Conservation (phyloP, 768 basidiomycete genomes). For the Termitomyces titanicus region DNA sequence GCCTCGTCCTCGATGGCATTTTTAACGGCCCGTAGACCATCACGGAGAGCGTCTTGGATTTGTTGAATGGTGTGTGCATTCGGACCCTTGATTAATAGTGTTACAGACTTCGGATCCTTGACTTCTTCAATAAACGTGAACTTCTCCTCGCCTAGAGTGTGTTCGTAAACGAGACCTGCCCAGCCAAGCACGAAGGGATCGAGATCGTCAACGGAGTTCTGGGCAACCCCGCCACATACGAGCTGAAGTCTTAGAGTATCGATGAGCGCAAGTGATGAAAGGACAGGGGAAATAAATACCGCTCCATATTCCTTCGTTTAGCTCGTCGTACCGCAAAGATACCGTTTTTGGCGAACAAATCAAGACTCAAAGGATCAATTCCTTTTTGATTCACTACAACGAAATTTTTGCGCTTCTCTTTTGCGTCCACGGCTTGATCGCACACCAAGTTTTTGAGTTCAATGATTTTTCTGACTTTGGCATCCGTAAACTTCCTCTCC, state of each 20-base stretch:
- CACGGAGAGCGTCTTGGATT: slow-evolving; percentile 96
- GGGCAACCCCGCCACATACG: slow-evolving; percentile 90
- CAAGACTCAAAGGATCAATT: slow-evolving; percentile 95
- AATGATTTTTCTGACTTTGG: slow-evolving; percentile 92
- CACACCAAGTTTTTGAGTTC: slow-evolving; percentile 96
- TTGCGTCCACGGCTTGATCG: slow-evolving; percentile 83
- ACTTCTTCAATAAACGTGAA: slow-evolving; percentile 98
- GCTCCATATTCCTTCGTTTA: slow-evolving; percentile 98
- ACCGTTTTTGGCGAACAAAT: slow-evolving; percentile 94
- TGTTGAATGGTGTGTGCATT: slow-evolving; percentile 95
- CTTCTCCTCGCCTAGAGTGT: slow-evolving; percentile 98
- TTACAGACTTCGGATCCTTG: slow-evolving; percentile 91
- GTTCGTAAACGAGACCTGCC: slow-evolving; percentile 98
- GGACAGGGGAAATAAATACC: slow-evolving; percentile 43
- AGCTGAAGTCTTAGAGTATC: slow-evolving; percentile 69
- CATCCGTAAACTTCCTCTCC: slow-evolving; percentile 90
- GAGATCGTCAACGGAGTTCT: slow-evolving; percentile 97
- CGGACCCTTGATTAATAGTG: slow-evolving; percentile 95
- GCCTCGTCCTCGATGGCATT: slow-evolving; percentile 91
- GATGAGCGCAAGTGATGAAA: neutral
- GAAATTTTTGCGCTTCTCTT: slow-evolving; percentile 81
- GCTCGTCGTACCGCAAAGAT: slow-evolving; percentile 93
- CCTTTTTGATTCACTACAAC: slow-evolving; percentile 99
- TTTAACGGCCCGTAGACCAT: slow-evolving; percentile 94
- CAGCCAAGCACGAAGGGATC: slow-evolving; percentile 89